Evolutionary conservation across 2,329 filamentous ascomycete genomes (phyloP).

Genomic region (Cladosporium sp.): DNA sequence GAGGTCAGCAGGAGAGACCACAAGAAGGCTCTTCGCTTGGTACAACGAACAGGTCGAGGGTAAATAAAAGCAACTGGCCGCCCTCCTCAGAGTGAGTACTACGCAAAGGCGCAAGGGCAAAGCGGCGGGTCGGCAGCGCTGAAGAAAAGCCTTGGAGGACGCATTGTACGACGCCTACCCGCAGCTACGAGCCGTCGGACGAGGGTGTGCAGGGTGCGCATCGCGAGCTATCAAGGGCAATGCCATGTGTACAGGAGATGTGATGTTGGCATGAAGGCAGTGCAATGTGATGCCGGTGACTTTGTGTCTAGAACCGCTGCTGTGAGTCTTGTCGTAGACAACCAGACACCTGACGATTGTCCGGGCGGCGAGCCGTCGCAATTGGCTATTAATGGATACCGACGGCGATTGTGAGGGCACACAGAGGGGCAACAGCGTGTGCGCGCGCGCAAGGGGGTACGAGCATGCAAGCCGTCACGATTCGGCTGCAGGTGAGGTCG

Average conservation of each 20-base stretch:
- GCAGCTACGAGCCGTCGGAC: slow-evolving; percentile 8
- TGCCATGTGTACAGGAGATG: slow-evolving; percentile 2
- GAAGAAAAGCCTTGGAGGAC: slow-evolving; percentile 8
- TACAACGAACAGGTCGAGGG: slow-evolving; percentile 13
- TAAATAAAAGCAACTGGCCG: slow-evolving; percentile 16
- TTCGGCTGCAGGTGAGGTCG: slow-evolving; percentile 16
- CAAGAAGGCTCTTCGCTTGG: slow-evolving; percentile 17
- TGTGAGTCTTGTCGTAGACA: slow-evolving; percentile 1
- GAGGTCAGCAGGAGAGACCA: slow-evolving; percentile 11
- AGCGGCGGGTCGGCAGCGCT: slow-evolving; percentile 3
- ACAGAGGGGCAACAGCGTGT: slow-evolving; percentile 9
- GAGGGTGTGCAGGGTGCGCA: slow-evolving; percentile 1
- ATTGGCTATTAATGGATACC: slow-evolving; percentile 6
- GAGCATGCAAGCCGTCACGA: slow-evolving; percentile 15
- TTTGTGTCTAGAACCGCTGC: slow-evolving; percentile 10
- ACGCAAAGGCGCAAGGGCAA: slow-evolving; percentile 26
- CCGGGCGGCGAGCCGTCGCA: background rate
- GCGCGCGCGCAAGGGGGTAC: slow-evolving; percentile 13
- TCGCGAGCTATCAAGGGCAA: background rate
- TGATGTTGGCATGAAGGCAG: background rate
- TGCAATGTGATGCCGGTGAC: slow-evolving; percentile 3
- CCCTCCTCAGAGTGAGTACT: slow-evolving; percentile 10
- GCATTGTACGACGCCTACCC: slow-evolving; percentile 10
- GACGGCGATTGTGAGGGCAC: background rate
- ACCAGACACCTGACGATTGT: background rate